These are phyloP conservation scores for Trichosanthes truncata DNA, from an alignment of 306 rosid species.

Conservation along the genomic window DNA sequence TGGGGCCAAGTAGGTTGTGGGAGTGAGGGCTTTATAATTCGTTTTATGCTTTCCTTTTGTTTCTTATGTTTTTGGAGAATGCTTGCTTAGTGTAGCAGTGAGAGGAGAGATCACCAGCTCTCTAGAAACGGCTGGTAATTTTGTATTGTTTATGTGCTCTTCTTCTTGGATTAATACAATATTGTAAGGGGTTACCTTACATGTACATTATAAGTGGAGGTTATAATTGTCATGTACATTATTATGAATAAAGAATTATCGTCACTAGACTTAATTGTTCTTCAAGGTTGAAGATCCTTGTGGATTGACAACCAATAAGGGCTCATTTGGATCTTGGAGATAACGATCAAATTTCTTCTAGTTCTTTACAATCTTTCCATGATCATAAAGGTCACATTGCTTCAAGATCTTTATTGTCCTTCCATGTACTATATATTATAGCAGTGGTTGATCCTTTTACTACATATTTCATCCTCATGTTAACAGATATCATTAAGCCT, in stretches of 20 bases:
- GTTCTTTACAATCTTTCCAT: background rate
- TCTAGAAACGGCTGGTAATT: no score
- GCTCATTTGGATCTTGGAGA: background rate
- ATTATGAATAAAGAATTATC: background rate
- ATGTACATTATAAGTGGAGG: background rate
- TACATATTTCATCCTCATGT: background rate
- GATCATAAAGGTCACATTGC: conserved; percentile 1
- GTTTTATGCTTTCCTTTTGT: no score
- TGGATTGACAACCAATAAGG: background rate
- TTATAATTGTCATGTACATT: background rate
- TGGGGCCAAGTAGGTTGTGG: no score
- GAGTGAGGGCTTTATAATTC: no score
- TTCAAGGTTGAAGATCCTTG: background rate
- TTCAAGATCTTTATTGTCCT: background rate
- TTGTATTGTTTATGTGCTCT: no score
- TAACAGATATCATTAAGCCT: conserved; percentile 69
- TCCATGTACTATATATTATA: background rate
- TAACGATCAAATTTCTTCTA: background rate
- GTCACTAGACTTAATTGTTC: background rate
- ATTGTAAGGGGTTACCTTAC: no score
- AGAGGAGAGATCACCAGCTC: no score
- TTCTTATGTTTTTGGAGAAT: no score
- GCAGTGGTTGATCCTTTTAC: background rate
- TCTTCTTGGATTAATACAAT: no score
- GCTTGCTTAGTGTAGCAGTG: no score